Evolutionary conservation across 228 moss, liverwort and hornwort genomes (phyloP), one percentile per base, ranked within the genome.

Genomic region (Sphagnum fallax): DNA sequence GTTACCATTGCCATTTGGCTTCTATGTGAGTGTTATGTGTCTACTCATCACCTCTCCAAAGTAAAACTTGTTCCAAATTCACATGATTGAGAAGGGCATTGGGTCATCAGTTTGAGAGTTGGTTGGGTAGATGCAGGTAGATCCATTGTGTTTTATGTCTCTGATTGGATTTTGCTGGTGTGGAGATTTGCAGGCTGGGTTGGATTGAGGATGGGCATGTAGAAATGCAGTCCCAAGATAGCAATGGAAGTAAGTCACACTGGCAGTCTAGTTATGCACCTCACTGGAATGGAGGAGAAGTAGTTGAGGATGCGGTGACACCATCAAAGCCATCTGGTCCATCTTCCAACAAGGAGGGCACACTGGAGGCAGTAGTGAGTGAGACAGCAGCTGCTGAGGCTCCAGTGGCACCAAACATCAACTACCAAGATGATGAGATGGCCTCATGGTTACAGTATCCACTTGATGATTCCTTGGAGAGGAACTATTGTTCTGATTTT

Each of bases 381-480:
- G 80, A 75, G n/a, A 70, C 80, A 0, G 62, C 12, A 12, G 55
- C 65, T 2, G 55, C 65, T 0, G 80, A 83, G 13, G 6, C 49
- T 4, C 11, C 71, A 0, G 53, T 65, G 50, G 16, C 16, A 9
- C 13, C 49, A 5, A 49, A 4, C 63, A 1, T 68, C 8, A 18
- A 53, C 6, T 9, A 1, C 9, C 60, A 58, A 0, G 79, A 80
- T 4, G 83, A 83, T 12, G 83, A 83, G 67, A 74, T 83, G 83
- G 72, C 70, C 4, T 70, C 72, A 49, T 83, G 83, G 83, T 48
- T 83, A 48, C 78, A 78, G 67, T 79, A 79, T 63, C 74, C 79
- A 8, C 71, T 83, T 57, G 83, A 83, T 67, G 77, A 74, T 11
- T 51, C 57, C 13, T 66, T 83, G 4, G 83, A 83, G 16, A 72